phyloP scores from a whole-genome alignment of 2,329 filamentous ascomycete species.

The Trichoderma arundinaceum region DNA sequence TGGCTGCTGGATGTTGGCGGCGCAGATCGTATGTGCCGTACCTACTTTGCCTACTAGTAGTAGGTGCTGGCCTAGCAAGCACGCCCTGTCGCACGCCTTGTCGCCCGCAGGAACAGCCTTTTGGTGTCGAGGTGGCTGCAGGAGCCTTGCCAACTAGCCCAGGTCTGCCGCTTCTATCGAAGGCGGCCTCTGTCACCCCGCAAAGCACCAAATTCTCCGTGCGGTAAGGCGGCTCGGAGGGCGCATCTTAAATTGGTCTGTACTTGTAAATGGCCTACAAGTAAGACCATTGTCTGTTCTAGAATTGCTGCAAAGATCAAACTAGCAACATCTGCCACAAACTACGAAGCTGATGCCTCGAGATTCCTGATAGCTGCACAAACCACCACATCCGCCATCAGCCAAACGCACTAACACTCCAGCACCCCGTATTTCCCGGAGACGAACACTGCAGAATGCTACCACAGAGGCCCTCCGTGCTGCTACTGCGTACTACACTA shows the following conservation, averaged over 20 bases:
- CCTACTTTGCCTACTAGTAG: constrained; percentile 1
- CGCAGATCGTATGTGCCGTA: constrained; percentile 10
- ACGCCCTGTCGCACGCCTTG: no score
- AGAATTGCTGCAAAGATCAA: constrained; percentile 1
- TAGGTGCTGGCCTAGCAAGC: constrained; percentile 14
- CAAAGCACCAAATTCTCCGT: constrained; percentile 26
- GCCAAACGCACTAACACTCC: not conserved
- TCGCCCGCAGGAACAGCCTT: constrained; percentile 23
- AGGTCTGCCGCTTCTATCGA: constrained; percentile 15
- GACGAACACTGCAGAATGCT: no score
- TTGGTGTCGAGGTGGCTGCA: constrained; percentile 17
- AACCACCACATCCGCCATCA: not conserved
- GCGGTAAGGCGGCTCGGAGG: constrained; percentile 24
- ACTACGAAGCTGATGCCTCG: not conserved
- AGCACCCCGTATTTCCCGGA: no score
- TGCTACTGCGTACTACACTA: not conserved
- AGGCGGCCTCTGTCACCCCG: constrained; percentile 12
- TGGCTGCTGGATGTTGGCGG: not conserved
- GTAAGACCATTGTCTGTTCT: constrained; percentile 19
- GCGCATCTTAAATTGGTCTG: no score
- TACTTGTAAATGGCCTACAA: constrained; percentile 1
- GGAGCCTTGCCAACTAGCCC: constrained; percentile 17
- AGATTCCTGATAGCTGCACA: not conserved
- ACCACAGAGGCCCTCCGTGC: not conserved
- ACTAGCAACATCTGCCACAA: not conserved